Evolutionary conservation across 768 basidiomycete species (phyloP), one percentile per base, ranked within the genome.

Genomic region (Tricholoma terreum): DNA sequence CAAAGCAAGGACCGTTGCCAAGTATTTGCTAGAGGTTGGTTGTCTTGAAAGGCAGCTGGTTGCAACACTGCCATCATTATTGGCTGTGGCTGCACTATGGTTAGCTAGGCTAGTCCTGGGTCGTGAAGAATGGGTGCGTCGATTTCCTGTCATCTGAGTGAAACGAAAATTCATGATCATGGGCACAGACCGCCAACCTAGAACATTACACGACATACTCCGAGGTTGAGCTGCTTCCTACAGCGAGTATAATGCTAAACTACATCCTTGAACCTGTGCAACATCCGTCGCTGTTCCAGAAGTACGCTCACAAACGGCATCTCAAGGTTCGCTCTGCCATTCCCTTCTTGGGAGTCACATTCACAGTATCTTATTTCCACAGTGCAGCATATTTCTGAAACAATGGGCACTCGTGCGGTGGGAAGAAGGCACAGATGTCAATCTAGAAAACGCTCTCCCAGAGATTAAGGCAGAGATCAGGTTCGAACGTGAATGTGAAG

Each of bases 161-260:
- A 11, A 17, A 12, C n/a, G 9, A 43, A 14, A 12, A 14, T 7
- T 14, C n/a, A 11, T 22, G 7, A 54, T 22, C 21, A 54, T 19
- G 27, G 8, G 4, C 10, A 40, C 58, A 73, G 95, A 86, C 88
- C 22, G 83, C 92, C 6, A 98, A 94, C 68, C 70, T 98, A 52
- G 89, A 90, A 2, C 95, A 98, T 70, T 98, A 94, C 70, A 93
- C 96, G 0, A 86, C 89, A n/a, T 98, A 96, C 72, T 77, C 87
- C 12, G 92, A 97, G 71, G 87, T 84, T 46, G 84, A 86, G 27
- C 71, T 99, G 50, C 75, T 96, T 36, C 93, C 94, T 0, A 90
- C 89, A 0, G 96, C 94, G 1, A 95, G 92, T 71, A 64, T 94
- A 64, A 95, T 98, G 92, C 69, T 98, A 61, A 92, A 94, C 71